A percentile compares a stretch with the other conserved stretches of the same genome.
Evolutionary conservation across 495 filamentous ascomycete genomes (phyloP).

Genomic region (Xanthoparmelia taractica): DNA sequence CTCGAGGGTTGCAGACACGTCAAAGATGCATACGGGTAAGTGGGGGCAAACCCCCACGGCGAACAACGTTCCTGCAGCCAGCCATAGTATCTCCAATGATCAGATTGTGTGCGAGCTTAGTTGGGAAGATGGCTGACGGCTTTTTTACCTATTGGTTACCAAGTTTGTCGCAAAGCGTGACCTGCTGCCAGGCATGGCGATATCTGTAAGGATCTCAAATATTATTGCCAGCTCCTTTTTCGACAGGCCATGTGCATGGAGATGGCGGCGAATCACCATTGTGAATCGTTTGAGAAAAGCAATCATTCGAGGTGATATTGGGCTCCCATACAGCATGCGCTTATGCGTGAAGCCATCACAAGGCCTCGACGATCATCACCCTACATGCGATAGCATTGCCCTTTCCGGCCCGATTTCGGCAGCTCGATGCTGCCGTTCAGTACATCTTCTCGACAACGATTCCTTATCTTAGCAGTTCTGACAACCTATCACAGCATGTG

Average conservation of each 20-base stretch:
- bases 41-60: conserved; percentile 2
- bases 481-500: background rate
- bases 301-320: background rate
- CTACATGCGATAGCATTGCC: background rate
- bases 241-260: conserved; percentile 10
- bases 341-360: background rate
- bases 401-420: background rate
- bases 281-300: background rate
- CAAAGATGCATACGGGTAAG: conserved; percentile 4
- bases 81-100: background rate
- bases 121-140: conserved; percentile 2
- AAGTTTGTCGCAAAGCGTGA: background rate
- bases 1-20: conserved; percentile 6
- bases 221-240: background rate
- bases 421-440: background rate
- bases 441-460: background rate
- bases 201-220: conserved; percentile 1
- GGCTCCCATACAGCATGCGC: conserved; percentile 5
- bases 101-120: conserved; percentile 5
- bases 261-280: background rate
- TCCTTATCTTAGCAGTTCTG: background rate
- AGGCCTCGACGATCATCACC: conserved; percentile 5
- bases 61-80: conserved; percentile 6
- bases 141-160: conserved; percentile 12
- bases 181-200: background rate